Base-by-base conservation (phyloP, 2,329 filamentous ascomycete species). In the Fusarium duplospermum region DNA sequence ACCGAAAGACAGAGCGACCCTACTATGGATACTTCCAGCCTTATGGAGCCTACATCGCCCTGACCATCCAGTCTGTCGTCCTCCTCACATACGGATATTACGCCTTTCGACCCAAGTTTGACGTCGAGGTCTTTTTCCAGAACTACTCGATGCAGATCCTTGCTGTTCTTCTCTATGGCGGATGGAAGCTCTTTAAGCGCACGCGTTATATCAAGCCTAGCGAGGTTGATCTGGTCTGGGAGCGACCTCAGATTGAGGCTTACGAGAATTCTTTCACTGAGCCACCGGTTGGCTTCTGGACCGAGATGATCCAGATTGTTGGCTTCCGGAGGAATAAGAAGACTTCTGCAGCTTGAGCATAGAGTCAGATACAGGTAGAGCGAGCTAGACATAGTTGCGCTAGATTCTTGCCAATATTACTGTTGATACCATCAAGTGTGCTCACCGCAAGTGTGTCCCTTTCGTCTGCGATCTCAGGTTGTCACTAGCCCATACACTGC, bases 181-280 rank as follows among this genome's bases (percentile, higher is more conserved):
- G 84, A 72, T 93, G 90, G 89, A 93, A 93, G 82, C 5, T 93
- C 4, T 16, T 90, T 77, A 89, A 90, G 82, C 84, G 82, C 64
- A 93, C 91, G 4, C 86, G 85, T 67, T 82, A 88, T 35, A 83
- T 91, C 18, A 82, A 82, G 3, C 82, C 90, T 0, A 78, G 84
- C 6, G 87, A 92, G 76, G 85, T 86, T 6, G 90, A 92, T 75
- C 83, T 92, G 9, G 82, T 90, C 47, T 89, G 89, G 89, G 86
- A 92, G 76, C 83, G 86, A 45, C 89, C 88, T 20, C 78, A 84
- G 27, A 89, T 91, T 64, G 89, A 91, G 72, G 85, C 84, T 0
- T 90, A 91, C 67, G 88, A 90, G 78, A 83, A 81, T 4, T 83
- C 83, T 16, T 88, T 91, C 71, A 80, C 82, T 4, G 81, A 85